Evolutionary conservation across 106 monocot genomes (phyloP).

Genomic region (Dioscorea dumetorum): DNA sequence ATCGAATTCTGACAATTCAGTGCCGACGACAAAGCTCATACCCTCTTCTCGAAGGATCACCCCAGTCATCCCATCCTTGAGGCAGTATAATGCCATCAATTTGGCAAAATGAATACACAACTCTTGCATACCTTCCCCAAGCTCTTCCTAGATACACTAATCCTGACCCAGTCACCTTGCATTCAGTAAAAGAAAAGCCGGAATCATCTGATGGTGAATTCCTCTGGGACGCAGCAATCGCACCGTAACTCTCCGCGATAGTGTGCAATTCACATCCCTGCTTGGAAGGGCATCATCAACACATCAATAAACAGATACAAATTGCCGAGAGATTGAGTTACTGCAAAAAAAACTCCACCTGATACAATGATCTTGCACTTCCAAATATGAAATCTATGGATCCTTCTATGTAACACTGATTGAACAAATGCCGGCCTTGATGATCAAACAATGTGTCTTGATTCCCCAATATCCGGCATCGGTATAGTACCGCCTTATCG

Average conservation of each 20-base stretch:
- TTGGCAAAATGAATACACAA: constrained; percentile 62
- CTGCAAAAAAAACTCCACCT: constrained; percentile 23
- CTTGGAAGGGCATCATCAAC: neutral
- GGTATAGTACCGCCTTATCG: constrained; percentile 69
- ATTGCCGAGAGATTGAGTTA: too few relatives aligned
- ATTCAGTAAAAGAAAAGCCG: constrained; percentile 66
- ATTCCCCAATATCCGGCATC: constrained; percentile 56
- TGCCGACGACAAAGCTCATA: neutral
- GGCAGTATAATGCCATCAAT: constrained; percentile 54
- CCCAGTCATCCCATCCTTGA: constrained; percentile 92
- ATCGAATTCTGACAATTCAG: neutral
- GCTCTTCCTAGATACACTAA: constrained; percentile 74
- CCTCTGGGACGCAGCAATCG: constrained; percentile 84
- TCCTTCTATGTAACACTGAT: constrained; percentile 63
- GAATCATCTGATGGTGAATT: constrained; percentile 40
- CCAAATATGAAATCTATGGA: constrained; percentile 97
- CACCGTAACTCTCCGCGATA: constrained; percentile 52
- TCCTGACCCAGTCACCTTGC: constrained; percentile 60
- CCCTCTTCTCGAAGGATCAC: constrained; percentile 70
- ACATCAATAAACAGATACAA: neutral
- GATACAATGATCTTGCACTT: constrained; percentile 65
- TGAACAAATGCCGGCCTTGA: constrained; percentile 70
- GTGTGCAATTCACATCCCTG: constrained; percentile 68
- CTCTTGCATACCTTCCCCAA: constrained; percentile 73
- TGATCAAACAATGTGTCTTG: constrained; percentile 96